A percentile compares a stretch with the other conserved stretches of the same genome.
Conservation (phyloP, 1,284 basidiomycete genomes). For the Gomphus bonarii region DNA sequence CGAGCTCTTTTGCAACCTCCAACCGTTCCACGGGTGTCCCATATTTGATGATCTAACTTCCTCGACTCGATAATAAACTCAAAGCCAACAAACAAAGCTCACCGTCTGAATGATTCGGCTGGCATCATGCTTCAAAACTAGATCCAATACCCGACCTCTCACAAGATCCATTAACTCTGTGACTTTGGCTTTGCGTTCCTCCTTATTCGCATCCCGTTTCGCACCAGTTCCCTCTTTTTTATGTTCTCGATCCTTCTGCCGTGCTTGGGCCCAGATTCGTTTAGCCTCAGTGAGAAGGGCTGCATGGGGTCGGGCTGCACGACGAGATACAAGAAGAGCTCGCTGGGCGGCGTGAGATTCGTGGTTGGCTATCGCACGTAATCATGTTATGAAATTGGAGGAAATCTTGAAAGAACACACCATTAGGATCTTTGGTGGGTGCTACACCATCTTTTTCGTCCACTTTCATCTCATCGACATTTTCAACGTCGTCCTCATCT, state of each 20-base stretch:
- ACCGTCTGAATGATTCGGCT: constrained; percentile 79
- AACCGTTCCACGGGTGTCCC: constrained; percentile 71
- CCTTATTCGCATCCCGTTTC: constrained; percentile 26
- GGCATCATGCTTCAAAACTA: constrained; percentile 84
- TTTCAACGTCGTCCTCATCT: constrained; percentile 8
- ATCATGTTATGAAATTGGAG: constrained; percentile 8
- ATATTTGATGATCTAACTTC: constrained; percentile 55
- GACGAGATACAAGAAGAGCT: constrained; percentile 49
- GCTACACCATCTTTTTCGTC: constrained; percentile 17
- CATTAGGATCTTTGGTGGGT: constrained; percentile 40
- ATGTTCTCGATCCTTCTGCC: constrained; percentile 51
- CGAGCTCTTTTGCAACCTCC: constrained; percentile 71
- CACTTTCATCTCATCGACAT: constrained; percentile 14
- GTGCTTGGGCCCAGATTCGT: constrained; percentile 71
- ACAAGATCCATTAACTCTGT: constrained; percentile 62
- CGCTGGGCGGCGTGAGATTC: constrained; percentile 65
- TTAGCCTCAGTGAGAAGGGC: constrained; percentile 66
- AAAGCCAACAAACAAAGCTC: constrained; percentile 9
- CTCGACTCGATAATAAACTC: not conserved
- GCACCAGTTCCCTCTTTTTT: not conserved
- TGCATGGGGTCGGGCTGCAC: constrained; percentile 71
- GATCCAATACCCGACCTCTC: constrained; percentile 71
- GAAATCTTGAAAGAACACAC: constrained; percentile 25
- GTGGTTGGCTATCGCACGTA: constrained; percentile 33
- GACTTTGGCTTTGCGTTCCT: constrained; percentile 69